Evolutionary conservation across 345 rosid species (phyloP).

Genomic region (Linum trigynum): DNA sequence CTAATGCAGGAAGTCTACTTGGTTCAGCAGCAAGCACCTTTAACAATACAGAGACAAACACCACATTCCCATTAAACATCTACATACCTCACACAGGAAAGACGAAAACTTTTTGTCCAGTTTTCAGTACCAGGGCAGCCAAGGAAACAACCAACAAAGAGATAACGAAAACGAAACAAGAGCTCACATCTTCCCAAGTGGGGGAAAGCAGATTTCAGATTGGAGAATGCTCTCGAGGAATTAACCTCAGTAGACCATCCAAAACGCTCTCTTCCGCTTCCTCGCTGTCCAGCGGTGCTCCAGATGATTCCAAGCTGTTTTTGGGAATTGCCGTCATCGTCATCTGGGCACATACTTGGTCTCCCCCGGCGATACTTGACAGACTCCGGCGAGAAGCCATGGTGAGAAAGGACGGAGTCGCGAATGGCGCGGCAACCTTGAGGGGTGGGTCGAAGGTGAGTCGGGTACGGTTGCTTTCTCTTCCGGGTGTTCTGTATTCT

Average conservation of each 20-base stretch:
- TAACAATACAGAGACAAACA: conserved; percentile 5
- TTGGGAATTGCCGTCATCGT: neutral
- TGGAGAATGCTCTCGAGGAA: conserved; percentile 66
- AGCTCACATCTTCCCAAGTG: conserved; percentile 60
- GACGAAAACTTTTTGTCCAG: neutral
- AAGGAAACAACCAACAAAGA: neutral
- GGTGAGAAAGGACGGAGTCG: conserved; percentile 43
- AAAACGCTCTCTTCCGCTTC: conserved; percentile 48
- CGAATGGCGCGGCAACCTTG: conserved; percentile 45
- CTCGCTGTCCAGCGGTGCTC: conserved; percentile 7
- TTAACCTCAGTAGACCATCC: conserved; percentile 73
- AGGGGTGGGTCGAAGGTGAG: conserved; percentile 35
- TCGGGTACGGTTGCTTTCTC: conserved; percentile 39
- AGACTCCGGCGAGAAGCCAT: conserved; percentile 56
- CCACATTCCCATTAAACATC: neutral
- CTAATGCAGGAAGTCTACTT: conserved; percentile 63
- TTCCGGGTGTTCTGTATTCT: conserved; percentile 36
- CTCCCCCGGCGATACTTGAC: conserved; percentile 51
- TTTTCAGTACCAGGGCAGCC: neutral
- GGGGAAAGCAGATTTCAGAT: conserved; percentile 58
- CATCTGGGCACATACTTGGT: conserved; percentile 10
- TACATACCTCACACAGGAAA: neutral
- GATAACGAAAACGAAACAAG: neutral
- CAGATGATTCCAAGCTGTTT: conserved; percentile 11
- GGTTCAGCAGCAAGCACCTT: conserved; percentile 70